Conservation (phyloP, 2,329 filamentous ascomycete species). For the Cryoendolithus antarcticus region DNA sequence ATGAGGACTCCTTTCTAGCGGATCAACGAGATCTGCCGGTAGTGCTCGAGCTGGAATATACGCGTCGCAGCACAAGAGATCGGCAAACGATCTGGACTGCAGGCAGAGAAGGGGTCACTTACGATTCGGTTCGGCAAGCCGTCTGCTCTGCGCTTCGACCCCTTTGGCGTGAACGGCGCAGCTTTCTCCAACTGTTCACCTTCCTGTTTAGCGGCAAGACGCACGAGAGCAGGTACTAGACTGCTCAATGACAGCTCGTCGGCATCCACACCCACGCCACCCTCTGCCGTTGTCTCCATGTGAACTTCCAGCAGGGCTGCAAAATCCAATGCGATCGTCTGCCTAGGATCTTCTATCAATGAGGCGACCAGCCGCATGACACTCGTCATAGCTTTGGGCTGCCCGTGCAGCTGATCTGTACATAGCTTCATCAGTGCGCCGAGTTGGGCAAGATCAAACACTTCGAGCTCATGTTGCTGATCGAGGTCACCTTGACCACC, state of each 20-base stretch:
- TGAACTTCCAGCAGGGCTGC: constrained; percentile 1
- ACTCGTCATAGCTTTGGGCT: constrained; percentile 21
- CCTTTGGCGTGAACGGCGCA: neutral
- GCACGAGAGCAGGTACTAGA: constrained; percentile 19
- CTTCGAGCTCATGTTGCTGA: constrained; percentile 53
- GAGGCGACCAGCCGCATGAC: constrained; percentile 24
- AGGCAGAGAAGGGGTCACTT: constrained; percentile 2
- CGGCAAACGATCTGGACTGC: constrained; percentile 9
- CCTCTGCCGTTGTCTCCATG: neutral
- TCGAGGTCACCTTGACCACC: constrained; percentile 67
- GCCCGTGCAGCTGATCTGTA: constrained; percentile 24
- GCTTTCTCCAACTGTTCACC: constrained; percentile 5
- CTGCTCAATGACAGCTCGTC: constrained; percentile 21
- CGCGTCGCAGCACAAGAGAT: too few species aligned
- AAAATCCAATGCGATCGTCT: constrained; percentile 13
- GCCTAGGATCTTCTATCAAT: constrained; percentile 9
- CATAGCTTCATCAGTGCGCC: constrained; percentile 44
- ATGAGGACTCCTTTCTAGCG: too few species aligned
- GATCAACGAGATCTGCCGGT: too few species aligned
- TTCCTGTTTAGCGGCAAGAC: constrained; percentile 12
- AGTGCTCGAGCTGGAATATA: too few species aligned
- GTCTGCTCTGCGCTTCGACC: neutral
- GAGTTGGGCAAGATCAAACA: constrained; percentile 36
- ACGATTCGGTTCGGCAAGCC: constrained; percentile 19
- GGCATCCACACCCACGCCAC: constrained; percentile 8